Evolutionary conservation across 176 grass and related monocot species (phyloP), one percentile per base, ranked within the genome.

Genomic region (Oryza meridionalis): DNA sequence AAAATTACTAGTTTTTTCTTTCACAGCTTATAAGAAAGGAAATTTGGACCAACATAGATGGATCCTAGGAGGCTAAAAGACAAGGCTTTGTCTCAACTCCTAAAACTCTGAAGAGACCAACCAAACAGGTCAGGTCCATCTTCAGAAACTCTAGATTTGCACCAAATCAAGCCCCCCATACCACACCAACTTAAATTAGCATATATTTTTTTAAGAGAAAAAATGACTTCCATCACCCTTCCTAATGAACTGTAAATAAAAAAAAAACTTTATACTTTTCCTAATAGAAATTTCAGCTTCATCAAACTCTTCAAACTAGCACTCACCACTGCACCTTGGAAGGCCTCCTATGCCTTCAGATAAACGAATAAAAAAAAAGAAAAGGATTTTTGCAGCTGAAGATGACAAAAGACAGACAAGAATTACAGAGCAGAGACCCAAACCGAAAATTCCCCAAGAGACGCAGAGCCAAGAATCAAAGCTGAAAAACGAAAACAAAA

Each of bases 11-110:
- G 35, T 37, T 37, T 37, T 86, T 55, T 67, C 21, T 19, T 21
- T 9, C 58, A 58, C 24, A 69, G 4, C 62, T 68, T 68, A 51
- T 46, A 86, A 67, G 2, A 44, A 50, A 76, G 17, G 63, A 82
- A 63, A 63, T 40, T 40, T 69, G n/a, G 50, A 75, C 67, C 24
- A 50, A 25, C 70, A 33, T 46, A 24, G 58, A 19, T 40, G n/a
- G 21, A 35, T 47, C 25, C 47, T 21, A 73, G 47, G 38, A 47
- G 6, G 4, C 1, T 40, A 75, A 33, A 24, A 77, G 47, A 70
- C 68, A 63, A 58, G 4, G 0, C 79, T 59, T 26, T 43, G 45
- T 62, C 64, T 21, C 2, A 58, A 58, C 53, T 43, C 42, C 42
- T 43, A 10, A 43, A 31, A 43, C 42, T n/a, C 51, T 59, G 22